Evolutionary conservation across 805 yeast genomes (phyloP).

Genomic region (Wickerhamomyces chaumierensis): DNA sequence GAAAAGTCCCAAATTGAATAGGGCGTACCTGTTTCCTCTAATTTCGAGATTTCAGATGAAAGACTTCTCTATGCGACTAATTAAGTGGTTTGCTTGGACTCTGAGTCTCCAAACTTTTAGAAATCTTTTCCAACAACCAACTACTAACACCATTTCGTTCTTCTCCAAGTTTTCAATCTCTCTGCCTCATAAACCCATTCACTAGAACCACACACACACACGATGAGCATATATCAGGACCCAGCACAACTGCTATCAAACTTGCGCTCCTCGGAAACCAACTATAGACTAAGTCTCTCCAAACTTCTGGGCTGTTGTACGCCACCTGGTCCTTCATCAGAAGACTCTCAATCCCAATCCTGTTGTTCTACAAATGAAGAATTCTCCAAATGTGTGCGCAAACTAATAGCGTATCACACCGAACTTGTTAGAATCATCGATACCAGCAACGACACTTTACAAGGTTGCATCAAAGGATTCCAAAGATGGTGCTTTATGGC

Average conservation of each 20-base stretch:
- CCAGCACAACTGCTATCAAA: neutral
- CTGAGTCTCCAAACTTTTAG: too few species aligned
- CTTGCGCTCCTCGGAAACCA: constrained; percentile 5
- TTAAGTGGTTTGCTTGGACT: too few species aligned
- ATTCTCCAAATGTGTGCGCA: constrained; percentile 5
- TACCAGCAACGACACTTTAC: neutral
- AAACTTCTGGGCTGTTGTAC: constrained; percentile 9
- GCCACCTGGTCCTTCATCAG: constrained; percentile 1
- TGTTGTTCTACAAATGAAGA: neutral
- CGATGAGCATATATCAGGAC: neutral
- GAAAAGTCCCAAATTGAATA: too few species aligned
- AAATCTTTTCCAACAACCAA: too few species aligned
- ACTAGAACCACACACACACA: neutral
- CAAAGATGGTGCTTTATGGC: constrained; percentile 7
- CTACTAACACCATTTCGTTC: too few species aligned
- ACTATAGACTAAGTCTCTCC: constrained; percentile 8
- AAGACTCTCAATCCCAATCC: neutral
- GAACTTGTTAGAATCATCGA: constrained; percentile 1
- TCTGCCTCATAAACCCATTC: too few species aligned
- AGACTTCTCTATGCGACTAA: too few species aligned
- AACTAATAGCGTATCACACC: constrained; percentile 11
- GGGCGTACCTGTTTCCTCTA: too few species aligned
- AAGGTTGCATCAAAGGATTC: neutral
- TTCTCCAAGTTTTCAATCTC: too few species aligned
- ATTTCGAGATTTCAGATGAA: too few species aligned